Evolutionary conservation across 1,284 basidiomycete species (phyloP).

Genomic region (Albatrellus sp.): DNA sequence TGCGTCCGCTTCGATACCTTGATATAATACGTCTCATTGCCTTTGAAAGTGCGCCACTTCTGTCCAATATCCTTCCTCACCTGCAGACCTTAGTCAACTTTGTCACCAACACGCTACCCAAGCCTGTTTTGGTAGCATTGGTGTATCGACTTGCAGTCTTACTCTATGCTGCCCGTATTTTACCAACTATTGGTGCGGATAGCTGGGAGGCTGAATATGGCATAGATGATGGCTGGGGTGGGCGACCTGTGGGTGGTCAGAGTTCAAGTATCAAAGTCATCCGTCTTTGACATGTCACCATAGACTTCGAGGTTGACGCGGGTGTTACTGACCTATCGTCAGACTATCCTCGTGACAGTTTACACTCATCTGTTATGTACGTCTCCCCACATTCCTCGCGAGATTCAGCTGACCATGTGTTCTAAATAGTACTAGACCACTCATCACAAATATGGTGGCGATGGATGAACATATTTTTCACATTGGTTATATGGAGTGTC

Average conservation of each 20-base stretch:
- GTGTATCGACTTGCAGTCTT: constrained; percentile 75
- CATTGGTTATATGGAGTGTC: constrained; percentile 67
- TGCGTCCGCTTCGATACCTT: constrained; percentile 23
- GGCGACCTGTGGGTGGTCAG: constrained; percentile 46
- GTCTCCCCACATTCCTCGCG: constrained; percentile 16
- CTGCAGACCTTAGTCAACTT: constrained; percentile 69
- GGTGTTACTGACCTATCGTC: constrained; percentile 68
- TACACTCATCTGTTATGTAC: constrained; percentile 71
- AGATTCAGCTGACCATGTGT: background rate
- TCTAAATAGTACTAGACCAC: constrained; percentile 53
- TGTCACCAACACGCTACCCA: constrained; percentile 71
- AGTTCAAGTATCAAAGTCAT: background rate
- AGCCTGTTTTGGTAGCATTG: constrained; percentile 74
- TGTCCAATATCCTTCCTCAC: constrained; percentile 70
- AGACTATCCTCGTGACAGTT: constrained; percentile 73
- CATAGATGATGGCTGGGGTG: constrained; percentile 54
- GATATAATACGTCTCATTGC: background rate
- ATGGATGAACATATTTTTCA: constrained; percentile 81
- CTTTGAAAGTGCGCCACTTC: constrained; percentile 46
- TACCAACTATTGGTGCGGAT: constrained; percentile 74
- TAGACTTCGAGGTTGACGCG: constrained; percentile 66
- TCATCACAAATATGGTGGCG: constrained; percentile 85
- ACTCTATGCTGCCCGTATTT: constrained; percentile 76
- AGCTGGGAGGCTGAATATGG: constrained; percentile 62
- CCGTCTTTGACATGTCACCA: background rate